These are phyloP conservation scores for Fraxinus quadrangulata DNA, from an alignment of 257 asterid genomes.

Conservation along the genomic window DNA sequence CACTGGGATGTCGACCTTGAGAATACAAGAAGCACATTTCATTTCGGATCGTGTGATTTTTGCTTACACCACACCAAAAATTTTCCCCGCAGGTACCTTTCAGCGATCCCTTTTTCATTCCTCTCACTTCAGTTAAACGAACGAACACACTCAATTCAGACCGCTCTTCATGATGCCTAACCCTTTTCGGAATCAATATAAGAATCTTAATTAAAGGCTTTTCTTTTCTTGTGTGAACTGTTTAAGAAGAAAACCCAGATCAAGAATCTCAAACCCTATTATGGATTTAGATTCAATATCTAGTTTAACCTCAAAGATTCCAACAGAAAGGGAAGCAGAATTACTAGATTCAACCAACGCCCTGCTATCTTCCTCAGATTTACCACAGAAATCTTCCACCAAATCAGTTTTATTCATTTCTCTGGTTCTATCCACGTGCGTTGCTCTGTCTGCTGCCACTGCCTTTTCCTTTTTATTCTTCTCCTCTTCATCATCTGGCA, in stretches of 20 bases:
- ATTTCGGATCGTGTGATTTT: too few species aligned
- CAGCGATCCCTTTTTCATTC: too few species aligned
- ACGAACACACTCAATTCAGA: not conserved
- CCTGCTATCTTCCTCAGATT: conserved; percentile 37
- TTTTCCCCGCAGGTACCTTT: too few species aligned
- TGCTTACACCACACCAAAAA: too few species aligned
- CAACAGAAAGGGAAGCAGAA: conserved; percentile 34
- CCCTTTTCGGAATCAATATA: not conserved
- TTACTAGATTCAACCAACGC: conserved; percentile 44
- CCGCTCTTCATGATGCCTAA: not conserved
- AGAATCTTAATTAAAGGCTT: too few species aligned
- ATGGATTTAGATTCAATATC: conserved; percentile 50
- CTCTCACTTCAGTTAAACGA: too few species aligned
- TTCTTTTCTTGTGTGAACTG: too few species aligned
- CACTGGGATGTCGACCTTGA: too few species aligned
- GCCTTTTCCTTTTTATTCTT: conserved; percentile 50
- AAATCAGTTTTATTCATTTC: conserved; percentile 31
- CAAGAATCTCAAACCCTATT: not conserved
- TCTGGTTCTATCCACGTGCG: conserved; percentile 37
- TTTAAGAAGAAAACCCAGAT: not conserved
- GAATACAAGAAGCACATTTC: too few species aligned
- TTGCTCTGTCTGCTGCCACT: conserved; percentile 53
- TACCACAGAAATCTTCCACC: conserved; percentile 18
- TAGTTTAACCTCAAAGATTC: conserved; percentile 29
- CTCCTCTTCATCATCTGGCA: conserved; percentile 29